Conservation (phyloP, 2,329 filamentous ascomycete species). For the Capronia coronata region DNA sequence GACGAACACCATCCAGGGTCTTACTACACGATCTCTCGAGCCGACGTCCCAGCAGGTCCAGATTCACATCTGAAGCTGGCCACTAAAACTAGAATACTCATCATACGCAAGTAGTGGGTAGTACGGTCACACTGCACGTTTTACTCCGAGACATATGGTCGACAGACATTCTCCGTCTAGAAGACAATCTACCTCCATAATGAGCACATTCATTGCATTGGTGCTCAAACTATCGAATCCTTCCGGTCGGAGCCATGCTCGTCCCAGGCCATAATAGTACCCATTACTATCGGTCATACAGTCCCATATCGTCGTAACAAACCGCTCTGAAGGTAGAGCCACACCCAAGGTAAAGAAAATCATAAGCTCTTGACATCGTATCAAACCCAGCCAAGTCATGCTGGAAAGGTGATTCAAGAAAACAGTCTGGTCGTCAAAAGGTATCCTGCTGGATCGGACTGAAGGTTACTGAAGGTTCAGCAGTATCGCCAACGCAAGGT, state of each 20-base stretch:
- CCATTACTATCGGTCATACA: conserved; percentile 21
- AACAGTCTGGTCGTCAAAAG: background rate
- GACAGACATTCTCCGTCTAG: no score
- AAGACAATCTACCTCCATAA: no score
- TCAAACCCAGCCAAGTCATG: conserved; percentile 1
- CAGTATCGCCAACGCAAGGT: background rate
- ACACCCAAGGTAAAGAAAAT: conserved; percentile 6
- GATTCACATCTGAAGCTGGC: no score
- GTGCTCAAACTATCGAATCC: conserved; percentile 21
- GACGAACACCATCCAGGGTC: no score
- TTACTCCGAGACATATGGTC: no score
- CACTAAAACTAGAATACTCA: no score
- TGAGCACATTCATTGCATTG: conserved; percentile 16
- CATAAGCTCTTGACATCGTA: conserved; percentile 25
- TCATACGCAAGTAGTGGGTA: no score
- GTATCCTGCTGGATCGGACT: background rate
- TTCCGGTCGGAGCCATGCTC: conserved; percentile 2
- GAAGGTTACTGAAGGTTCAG: background rate
- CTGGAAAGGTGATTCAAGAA: background rate
- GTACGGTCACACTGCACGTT: no score
- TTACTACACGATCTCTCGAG: no score
- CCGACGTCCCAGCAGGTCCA: no score
- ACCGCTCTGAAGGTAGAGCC: conserved; percentile 2
- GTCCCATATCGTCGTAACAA: conserved; percentile 23
- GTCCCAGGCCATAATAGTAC: conserved; percentile 5